These are phyloP conservation scores for Ceratobasidium sp. DNA, from an alignment of 1,284 basidiomycete species.

Conservation along the genomic window DNA sequence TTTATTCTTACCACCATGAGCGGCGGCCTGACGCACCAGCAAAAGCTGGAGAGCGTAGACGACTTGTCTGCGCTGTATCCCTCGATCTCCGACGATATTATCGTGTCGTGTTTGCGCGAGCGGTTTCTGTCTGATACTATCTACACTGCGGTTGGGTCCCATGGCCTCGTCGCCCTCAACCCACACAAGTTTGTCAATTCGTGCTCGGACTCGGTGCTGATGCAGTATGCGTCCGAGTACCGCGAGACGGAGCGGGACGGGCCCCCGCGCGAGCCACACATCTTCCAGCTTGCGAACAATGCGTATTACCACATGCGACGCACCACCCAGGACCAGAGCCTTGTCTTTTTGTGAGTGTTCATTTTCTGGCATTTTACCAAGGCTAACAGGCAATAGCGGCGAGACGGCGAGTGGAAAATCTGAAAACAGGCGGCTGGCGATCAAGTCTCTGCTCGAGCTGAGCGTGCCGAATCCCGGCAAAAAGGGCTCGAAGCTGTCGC, in stretches of 20 bases:
- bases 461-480: constrained; percentile 89
- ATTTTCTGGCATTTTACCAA: not conserved
- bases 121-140: constrained; percentile 83
- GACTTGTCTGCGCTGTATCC: constrained; percentile 44
- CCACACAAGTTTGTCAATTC: constrained; percentile 84
- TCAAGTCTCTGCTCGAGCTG: constrained; percentile 88
- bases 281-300: constrained; percentile 88
- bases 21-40: constrained; percentile 36
- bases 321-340: constrained; percentile 90
- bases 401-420: constrained; percentile 95
- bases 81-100: constrained; percentile 64
- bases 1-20: constrained; percentile 27
- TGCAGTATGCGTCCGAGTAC: constrained; percentile 83
- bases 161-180: constrained; percentile 80
- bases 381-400: constrained; percentile 61
- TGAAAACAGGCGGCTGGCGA: constrained; percentile 86
- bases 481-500: constrained; percentile 87
- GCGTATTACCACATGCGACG: constrained; percentile 97
- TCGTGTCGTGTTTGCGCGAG: constrained; percentile 83
- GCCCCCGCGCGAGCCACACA: constrained; percentile 70
- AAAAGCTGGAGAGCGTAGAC: constrained; percentile 40
- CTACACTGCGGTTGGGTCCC: constrained; percentile 78
- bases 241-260: constrained; percentile 65
- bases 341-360: constrained; percentile 75
- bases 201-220: constrained; percentile 80